phyloP scores from a whole-genome alignment of 2,329 filamentous ascomycete genomes.

The Aspergillus oerlinghausenensis region DNA sequence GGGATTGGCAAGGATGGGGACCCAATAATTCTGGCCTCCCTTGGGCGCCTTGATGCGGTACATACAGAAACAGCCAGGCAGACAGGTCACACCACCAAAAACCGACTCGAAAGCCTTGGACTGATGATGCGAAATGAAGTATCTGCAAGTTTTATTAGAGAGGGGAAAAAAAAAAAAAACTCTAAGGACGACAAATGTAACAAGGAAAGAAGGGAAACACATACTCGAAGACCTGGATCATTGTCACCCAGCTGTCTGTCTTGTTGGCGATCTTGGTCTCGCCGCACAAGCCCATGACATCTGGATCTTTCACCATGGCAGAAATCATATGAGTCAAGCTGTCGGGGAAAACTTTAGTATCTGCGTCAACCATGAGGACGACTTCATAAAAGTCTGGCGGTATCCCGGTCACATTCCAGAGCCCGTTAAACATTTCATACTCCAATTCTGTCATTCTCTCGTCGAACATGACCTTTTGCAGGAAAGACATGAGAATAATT shows the following conservation, averaged over 20 bases:
- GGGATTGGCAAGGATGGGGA: conserved; percentile 95
- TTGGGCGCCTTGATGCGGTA: conserved; percentile 99
- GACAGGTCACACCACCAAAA: conserved; percentile 97
- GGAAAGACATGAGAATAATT: conserved; percentile 98
- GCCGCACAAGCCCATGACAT: conserved; percentile 98
- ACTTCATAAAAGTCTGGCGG: conserved; percentile 97
- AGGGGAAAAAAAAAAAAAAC: not conserved
- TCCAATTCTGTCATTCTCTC: conserved; percentile 99
- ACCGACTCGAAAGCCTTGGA: conserved; percentile 97
- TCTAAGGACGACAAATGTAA: too few relatives aligned
- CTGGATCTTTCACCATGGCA: conserved; percentile 97
- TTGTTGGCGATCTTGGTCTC: conserved; percentile 99
- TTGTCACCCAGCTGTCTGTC: conserved; percentile 86
- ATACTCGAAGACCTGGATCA: conserved; percentile 95
- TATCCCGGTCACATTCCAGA: conserved; percentile 98
- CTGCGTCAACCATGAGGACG: conserved; percentile 97
- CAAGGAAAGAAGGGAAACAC: conserved; percentile 16
- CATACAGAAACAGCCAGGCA: conserved; percentile 99
- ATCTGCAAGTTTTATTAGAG: conserved; percentile 40
- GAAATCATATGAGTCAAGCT: conserved; percentile 98
- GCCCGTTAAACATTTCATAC: conserved; percentile 98
- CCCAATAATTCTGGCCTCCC: conserved; percentile 98
- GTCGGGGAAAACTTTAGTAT: conserved; percentile 98
- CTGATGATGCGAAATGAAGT: conserved; percentile 97
- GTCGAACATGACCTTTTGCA: conserved; percentile 99